phyloP scores from a whole-genome alignment of 352 stramenopile species.

The Globisporangium uncinulatum region DNA sequence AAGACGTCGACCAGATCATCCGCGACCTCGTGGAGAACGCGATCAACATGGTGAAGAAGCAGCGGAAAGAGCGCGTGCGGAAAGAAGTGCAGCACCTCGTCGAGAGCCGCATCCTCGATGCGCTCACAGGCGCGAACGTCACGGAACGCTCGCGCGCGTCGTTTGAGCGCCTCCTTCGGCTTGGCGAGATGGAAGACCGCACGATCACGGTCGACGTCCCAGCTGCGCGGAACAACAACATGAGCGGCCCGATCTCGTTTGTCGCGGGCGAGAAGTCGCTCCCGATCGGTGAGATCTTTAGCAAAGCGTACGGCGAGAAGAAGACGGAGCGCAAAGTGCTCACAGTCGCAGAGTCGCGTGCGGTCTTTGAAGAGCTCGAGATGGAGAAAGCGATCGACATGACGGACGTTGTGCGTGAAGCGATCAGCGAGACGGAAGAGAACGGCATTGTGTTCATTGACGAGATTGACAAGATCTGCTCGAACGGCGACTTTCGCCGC shows the following conservation, averaged over 20 bases:
- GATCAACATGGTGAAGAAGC: slow-evolving; percentile 96
- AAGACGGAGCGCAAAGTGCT: slow-evolving; percentile 91
- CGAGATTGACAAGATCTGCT: slow-evolving; percentile 99
- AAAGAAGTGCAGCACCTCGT: slow-evolving; percentile 91
- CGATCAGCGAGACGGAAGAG: slow-evolving; percentile 94
- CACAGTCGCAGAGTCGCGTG: slow-evolving; percentile 91
- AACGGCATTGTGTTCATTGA: slow-evolving; percentile 99
- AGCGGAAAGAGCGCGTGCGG: slow-evolving; percentile 89
- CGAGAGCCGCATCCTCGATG: slow-evolving; percentile 94
- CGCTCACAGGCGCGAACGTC: slow-evolving; percentile 87
- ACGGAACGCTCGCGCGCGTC: slow-evolving; percentile 79
- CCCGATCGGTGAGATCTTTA: slow-evolving; percentile 63
- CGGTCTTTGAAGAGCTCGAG: slow-evolving; percentile 95
- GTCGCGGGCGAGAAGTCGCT: slow-evolving; percentile 68
- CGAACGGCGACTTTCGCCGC: slow-evolving; percentile 89
- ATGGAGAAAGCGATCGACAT: slow-evolving; percentile 93
- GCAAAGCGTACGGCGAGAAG: slow-evolving; percentile 71
- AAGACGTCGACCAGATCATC: slow-evolving; percentile 99
- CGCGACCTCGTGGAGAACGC: slow-evolving; percentile 97
- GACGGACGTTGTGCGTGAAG: slow-evolving; percentile 81
- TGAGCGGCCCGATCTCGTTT: slow-evolving; percentile 60
- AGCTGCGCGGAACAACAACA: slow-evolving; percentile 34
- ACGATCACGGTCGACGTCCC: slow-evolving; percentile 76
- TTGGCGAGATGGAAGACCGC: slow-evolving; percentile 78
- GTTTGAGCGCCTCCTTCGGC: slow-evolving; percentile 90